Base-by-base conservation (phyloP, 1,139 yeast genomes). In the Blastobotrys illinoisensis region DNA sequence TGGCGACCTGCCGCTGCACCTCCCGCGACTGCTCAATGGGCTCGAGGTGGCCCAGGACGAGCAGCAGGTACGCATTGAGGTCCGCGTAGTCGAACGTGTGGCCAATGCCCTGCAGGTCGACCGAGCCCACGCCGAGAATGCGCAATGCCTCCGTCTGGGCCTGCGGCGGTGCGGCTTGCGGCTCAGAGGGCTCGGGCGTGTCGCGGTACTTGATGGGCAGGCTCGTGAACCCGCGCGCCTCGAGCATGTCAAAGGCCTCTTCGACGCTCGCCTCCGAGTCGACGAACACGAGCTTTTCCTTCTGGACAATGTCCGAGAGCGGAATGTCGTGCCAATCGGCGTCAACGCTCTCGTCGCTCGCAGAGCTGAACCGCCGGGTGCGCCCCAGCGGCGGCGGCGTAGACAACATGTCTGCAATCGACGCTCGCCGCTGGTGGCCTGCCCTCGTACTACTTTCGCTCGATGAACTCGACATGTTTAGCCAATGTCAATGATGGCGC, bases 31-130 rank as follows among this genome's bases (percentile, higher is more conserved):
- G 62, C 49, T 66, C 67, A 32, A 67, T 62, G 45, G 72, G 71
- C 49, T 71, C 68, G 47, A 67, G 62, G 64, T 83, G 85, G 63
- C 89, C 87, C 76, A 88, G 77, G 21, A 88, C 87, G 59, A 88
- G 73, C 60, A 88, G 74, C 61, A 88, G 74, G 68, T 89, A 90
- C 9, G 97, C 85, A 66, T 88, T 90, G 69, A 93, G 78, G 71
- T 93, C 98, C 28, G 95, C 81, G 71, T 89, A 93, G 71, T 93
- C 98, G 71, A 93, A 93, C 0, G 96, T 86, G 55, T 68, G 54
- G 18, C 46, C 51, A 4, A 54, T 51, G 5, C 56, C 56, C 2
- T 54, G 26, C 9, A 47, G 28, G 64, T 95, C 86, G 61, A 85
- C 80, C 61, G 83, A 74, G 63, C 81, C 86, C 50, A 77, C 73